These are phyloP conservation scores for Arctostaphylos glauca DNA, from an alignment of 148 eudicot genomes.

Conservation along the genomic window DNA sequence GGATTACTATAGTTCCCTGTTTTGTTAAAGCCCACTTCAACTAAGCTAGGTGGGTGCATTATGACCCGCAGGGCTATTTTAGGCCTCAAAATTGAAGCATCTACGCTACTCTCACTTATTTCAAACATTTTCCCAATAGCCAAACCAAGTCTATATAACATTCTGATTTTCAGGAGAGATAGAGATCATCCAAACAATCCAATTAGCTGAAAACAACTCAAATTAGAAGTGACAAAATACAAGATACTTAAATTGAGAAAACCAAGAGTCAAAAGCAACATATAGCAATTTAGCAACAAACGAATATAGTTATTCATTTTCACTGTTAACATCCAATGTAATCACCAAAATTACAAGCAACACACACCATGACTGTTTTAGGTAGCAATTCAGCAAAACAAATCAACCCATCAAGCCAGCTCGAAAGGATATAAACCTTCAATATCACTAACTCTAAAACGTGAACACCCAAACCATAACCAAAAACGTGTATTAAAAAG, in stretches of 20 bases:
- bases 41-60: constrained; percentile 3
- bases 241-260: neutral
- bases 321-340: neutral
- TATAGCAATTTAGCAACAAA: neutral
- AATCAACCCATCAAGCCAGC: neutral
- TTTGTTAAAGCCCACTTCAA: neutral
- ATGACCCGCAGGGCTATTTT: neutral
- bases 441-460: neutral
- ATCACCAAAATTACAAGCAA: neutral
- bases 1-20: neutral
- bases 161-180: neutral
- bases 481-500: neutral
- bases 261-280: constrained; percentile 9
- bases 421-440: neutral
- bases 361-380: too few relatives aligned
- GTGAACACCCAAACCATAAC: neutral
- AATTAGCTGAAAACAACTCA: neutral
- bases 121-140: neutral
- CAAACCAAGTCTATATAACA: neutral
- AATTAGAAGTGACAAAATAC: neutral
- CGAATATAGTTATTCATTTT: neutral
- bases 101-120: neutral
- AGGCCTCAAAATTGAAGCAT: neutral
- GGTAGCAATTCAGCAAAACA: neutral
- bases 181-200: neutral